These are phyloP conservation scores for Exophiala sp. DNA, from an alignment of 2,329 filamentous ascomycete species.

Conservation along the genomic window DNA sequence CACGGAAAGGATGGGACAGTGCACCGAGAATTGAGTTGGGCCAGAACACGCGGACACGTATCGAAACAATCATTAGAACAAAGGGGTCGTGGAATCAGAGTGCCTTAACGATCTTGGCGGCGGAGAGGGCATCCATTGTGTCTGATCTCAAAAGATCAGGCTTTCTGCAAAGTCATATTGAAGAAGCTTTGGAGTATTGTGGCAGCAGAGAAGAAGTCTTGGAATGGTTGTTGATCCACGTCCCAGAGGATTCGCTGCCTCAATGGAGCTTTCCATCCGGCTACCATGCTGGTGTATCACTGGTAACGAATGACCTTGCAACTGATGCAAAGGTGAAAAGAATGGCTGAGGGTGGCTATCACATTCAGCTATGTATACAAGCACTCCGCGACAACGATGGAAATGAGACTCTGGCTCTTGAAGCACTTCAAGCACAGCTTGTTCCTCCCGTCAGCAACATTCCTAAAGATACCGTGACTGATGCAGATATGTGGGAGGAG, in stretches of 20 bases:
- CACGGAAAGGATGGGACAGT: slow-evolving; percentile 71
- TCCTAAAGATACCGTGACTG: slow-evolving; percentile 13
- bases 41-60: slow-evolving; percentile 68
- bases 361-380: slow-evolving; percentile 75
- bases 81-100: slow-evolving; percentile 86
- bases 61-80: slow-evolving; percentile 74
- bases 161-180: slow-evolving; percentile 83
- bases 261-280: slow-evolving; percentile 86
- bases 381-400: slow-evolving; percentile 66
- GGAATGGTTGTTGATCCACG: slow-evolving; percentile 94
- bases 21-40: slow-evolving; percentile 94
- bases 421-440: slow-evolving; percentile 70
- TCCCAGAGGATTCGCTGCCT: slow-evolving; percentile 95
- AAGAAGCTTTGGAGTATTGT: slow-evolving; percentile 82
- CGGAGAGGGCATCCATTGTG: slow-evolving; percentile 59
- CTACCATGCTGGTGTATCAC: slow-evolving; percentile 84
- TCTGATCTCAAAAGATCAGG: slow-evolving; percentile 73
- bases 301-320: slow-evolving; percentile 77
- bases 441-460: slow-evolving; percentile 19
- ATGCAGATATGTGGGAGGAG: slow-evolving; percentile 69
- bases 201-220: slow-evolving; percentile 89
- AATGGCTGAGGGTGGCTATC: slow-evolving; percentile 78
- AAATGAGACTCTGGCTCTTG: slow-evolving; percentile 74
- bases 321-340: slow-evolving; percentile 79
- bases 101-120: slow-evolving; percentile 60